Evolutionary conservation across 192 early-diverging fungal species (phyloP).

Genomic region (Lunasporangiospora selenospora): DNA sequence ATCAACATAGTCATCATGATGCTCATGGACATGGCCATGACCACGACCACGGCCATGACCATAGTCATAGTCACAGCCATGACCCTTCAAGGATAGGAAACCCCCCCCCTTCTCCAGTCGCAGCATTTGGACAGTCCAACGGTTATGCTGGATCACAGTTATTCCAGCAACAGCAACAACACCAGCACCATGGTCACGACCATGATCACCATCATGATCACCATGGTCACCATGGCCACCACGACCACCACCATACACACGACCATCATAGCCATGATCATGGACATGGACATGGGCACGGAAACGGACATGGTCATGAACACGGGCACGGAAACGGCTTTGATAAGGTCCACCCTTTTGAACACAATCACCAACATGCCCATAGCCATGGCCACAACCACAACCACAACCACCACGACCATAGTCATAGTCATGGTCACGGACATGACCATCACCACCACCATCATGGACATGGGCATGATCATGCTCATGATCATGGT

Average conservation of each 20-base stretch:
- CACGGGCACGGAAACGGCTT: constrained; percentile 4
- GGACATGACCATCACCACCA: too few relatives aligned
- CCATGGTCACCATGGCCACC: neutral
- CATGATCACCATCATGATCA: constrained; percentile 14
- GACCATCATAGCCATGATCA: constrained; percentile 7
- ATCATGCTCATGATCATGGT: neutral
- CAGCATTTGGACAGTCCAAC: constrained; percentile 14
- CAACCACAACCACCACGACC: too few relatives aligned
- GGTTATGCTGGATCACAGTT: neutral
- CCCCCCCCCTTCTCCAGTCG: too few relatives aligned
- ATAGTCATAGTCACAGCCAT: constrained; percentile 14
- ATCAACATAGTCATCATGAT: constrained; percentile 20
- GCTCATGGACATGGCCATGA: neutral
- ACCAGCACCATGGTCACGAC: neutral
- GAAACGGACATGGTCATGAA: too few relatives aligned
- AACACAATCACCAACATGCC: constrained; percentile 14
- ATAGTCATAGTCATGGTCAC: too few relatives aligned
- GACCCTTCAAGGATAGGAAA: too few relatives aligned
- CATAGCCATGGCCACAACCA: constrained; percentile 6
- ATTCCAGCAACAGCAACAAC: neutral
- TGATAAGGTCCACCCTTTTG: too few relatives aligned
- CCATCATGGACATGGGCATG: too few relatives aligned
- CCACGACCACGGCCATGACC: constrained; percentile 5
- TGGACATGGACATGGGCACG: too few relatives aligned
- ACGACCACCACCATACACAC: constrained; percentile 1